These are phyloP conservation scores for Phialemoniopsis sp. DNA, from an alignment of 2,329 filamentous ascomycete species.

Conservation along the genomic window DNA sequence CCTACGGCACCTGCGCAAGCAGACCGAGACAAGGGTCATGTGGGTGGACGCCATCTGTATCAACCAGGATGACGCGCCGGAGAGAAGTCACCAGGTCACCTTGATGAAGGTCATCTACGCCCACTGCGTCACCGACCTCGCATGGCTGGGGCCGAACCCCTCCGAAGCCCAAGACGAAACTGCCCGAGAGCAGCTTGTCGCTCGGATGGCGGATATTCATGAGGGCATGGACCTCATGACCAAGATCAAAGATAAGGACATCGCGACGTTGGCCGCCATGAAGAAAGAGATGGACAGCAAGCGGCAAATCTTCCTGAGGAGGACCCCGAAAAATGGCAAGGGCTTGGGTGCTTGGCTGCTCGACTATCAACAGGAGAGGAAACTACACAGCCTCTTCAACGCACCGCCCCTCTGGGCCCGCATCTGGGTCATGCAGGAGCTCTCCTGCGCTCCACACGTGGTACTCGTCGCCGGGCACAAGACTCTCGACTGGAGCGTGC, in stretches of 20 bases:
- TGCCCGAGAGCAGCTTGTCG: too few species aligned
- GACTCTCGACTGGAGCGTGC: background rate
- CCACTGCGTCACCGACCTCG: background rate
- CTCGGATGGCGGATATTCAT: background rate
- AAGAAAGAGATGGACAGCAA: too few species aligned
- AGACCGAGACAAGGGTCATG: background rate
- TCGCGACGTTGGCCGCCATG: constrained; percentile 1
- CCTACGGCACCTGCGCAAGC: background rate
- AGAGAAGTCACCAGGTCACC: constrained; percentile 1
- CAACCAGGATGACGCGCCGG: background rate
- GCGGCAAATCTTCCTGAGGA: background rate
- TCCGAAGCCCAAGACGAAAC: too few species aligned
- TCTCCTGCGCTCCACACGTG: too few species aligned
- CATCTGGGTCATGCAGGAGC: too few species aligned
- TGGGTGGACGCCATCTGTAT: constrained; percentile 1
- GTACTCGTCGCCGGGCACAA: too few species aligned
- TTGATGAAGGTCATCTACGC: constrained; percentile 1
- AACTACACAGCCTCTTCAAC: too few species aligned
- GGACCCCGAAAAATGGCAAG: too few species aligned
- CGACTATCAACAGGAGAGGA: too few species aligned
- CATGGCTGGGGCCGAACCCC: too few species aligned
- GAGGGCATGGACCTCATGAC: constrained; percentile 3
- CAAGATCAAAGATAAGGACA: constrained; percentile 1
- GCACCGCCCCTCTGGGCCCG: too few species aligned
- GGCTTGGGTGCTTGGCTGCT: too few species aligned